These are phyloP conservation scores for Chenopodium berlandieri DNA, from an alignment of 148 eudicot genomes.

Conservation along the genomic window DNA sequence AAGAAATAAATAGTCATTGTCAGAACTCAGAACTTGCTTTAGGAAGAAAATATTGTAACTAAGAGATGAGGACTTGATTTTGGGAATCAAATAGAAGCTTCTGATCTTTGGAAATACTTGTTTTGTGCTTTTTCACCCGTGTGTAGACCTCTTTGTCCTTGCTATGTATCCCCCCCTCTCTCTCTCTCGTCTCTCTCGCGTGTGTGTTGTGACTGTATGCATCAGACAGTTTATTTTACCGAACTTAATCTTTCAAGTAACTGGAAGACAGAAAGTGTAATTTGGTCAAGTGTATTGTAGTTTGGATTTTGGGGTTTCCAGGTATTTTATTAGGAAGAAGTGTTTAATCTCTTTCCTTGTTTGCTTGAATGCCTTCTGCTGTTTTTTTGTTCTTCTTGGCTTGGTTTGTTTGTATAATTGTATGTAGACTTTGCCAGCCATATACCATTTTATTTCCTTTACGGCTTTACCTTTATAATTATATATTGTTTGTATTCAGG, in stretches of 20 bases:
- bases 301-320: background rate
- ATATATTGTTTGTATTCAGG: background rate
- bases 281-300: background rate
- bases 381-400: background rate
- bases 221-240: no score
- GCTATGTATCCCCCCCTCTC: background rate
- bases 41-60: background rate
- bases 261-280: background rate
- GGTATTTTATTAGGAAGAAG: background rate
- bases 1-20: background rate
- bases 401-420: background rate
- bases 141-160: background rate
- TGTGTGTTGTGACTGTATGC: no score
- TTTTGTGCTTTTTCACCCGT: background rate
- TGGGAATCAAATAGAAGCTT: background rate
- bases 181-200: background rate
- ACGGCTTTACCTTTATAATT: background rate
- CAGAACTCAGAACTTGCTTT: background rate
- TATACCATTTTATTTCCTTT: background rate
- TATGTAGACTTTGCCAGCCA: background rate
- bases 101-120: background rate
- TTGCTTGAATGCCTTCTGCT: background rate
- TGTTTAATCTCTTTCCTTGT: background rate
- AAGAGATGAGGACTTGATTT: background rate
- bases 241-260: background rate